Evolutionary conservation across 2,329 filamentous ascomycete genomes (phyloP).

Genomic region (Aspergillus ochraceoroseus): DNA sequence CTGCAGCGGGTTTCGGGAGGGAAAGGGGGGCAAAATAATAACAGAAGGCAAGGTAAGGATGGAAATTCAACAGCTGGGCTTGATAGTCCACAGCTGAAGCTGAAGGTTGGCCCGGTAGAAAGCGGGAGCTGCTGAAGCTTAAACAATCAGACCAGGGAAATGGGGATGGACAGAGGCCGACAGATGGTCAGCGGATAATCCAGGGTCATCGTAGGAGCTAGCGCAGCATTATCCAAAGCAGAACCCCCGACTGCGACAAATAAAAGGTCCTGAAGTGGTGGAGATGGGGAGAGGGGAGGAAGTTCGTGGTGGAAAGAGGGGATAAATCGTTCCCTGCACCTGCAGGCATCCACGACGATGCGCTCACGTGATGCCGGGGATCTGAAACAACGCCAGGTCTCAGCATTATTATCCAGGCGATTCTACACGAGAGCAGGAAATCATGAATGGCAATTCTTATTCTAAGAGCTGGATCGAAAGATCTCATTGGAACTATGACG

Average conservation of each 20-base stretch:
- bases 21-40: not conserved
- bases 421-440: too few species aligned
- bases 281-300: constrained; percentile 14
- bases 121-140: constrained; percentile 25
- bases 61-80: too few species aligned
- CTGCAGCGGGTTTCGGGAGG: not conserved
- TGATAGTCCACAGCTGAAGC: constrained; percentile 5
- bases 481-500: too few species aligned
- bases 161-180: constrained; percentile 24
- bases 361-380: constrained; percentile 15
- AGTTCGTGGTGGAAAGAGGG: constrained; percentile 11
- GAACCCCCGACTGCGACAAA: constrained; percentile 18
- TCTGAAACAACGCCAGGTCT: constrained; percentile 6
- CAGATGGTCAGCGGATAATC: constrained; percentile 16
- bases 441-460: too few species aligned
- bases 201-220: constrained; percentile 29
- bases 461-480: too few species aligned
- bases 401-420: not conserved
- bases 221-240: constrained; percentile 22
- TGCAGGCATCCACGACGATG: constrained; percentile 7
- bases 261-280: constrained; percentile 7
- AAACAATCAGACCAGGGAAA: constrained; percentile 19
- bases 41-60: too few species aligned
- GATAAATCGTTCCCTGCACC: constrained; percentile 11
- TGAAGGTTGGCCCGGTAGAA: constrained; percentile 17